Evolutionary conservation across 805 yeast species (phyloP).

Genomic region (Ogataea naganishii): DNA sequence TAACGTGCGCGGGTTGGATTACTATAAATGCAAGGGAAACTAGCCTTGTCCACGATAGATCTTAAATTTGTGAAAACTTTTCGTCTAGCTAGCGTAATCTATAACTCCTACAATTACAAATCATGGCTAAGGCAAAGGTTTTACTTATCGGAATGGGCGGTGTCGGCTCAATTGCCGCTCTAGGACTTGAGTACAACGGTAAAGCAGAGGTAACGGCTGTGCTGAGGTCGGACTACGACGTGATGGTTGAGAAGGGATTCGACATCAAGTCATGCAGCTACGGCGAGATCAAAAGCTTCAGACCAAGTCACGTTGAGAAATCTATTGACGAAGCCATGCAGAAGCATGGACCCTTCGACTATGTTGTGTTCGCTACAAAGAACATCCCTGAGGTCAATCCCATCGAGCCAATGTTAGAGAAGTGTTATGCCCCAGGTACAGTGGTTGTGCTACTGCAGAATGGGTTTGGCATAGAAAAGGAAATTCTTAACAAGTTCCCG

Average conservation of each 20-base stretch:
- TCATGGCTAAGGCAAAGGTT: slow-evolving; percentile 26
- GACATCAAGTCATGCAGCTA: slow-evolving; percentile 53
- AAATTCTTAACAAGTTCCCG: slow-evolving; percentile 24
- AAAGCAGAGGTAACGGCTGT: slow-evolving; percentile 50
- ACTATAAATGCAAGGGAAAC: too few relatives aligned
- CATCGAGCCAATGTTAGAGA: slow-evolving; percentile 27
- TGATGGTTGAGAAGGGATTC: slow-evolving; percentile 44
- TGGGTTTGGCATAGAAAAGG: slow-evolving; percentile 30
- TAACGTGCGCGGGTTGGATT: too few relatives aligned
- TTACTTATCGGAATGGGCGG: slow-evolving; percentile 79
- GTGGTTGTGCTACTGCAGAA: slow-evolving; percentile 30
- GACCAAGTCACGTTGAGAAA: slow-evolving; percentile 36
- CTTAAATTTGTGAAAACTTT: too few relatives aligned
- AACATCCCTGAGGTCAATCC: slow-evolving; percentile 55
- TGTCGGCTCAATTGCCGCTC: slow-evolving; percentile 73
- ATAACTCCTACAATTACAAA: too few relatives aligned
- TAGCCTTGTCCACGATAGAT: too few relatives aligned
- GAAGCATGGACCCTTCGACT: slow-evolving; percentile 37
- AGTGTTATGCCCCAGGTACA: slow-evolving; percentile 18
- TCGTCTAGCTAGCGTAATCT: too few relatives aligned
- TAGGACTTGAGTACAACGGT: slow-evolving; percentile 43
- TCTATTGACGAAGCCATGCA: slow-evolving; percentile 37
- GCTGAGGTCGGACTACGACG: slow-evolving; percentile 55
- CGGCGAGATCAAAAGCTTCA: slow-evolving; percentile 46
- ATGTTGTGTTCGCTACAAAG: slow-evolving; percentile 51